Percentiles rank a stretch among this genome's conserved stretches.
phyloP scores from a whole-genome alignment of 2,329 filamentous ascomycete species.

The Colletotrichum acutatum region DNA sequence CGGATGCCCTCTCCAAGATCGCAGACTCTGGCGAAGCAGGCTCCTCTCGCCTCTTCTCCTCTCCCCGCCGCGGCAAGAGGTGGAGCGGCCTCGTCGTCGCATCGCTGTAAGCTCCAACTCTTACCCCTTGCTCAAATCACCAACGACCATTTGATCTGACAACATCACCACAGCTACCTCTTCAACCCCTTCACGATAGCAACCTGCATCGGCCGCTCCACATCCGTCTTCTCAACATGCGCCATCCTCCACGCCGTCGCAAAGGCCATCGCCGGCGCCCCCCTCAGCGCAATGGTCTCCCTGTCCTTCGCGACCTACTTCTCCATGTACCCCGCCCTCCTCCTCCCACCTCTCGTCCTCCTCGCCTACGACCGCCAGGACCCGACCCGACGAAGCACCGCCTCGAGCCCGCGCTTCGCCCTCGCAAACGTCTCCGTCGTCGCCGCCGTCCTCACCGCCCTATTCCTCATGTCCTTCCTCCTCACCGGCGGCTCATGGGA shows the following conservation, averaged over 20 bases:
- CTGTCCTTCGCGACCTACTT: constrained; percentile 90
- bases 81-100: constrained; percentile 83
- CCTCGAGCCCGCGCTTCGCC: constrained; percentile 60
- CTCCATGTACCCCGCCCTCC: constrained; percentile 88
- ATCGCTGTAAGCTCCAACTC: constrained; percentile 71
- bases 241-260: constrained; percentile 87
- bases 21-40: constrained; percentile 84
- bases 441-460: constrained; percentile 62
- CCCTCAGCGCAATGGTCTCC: constrained; percentile 82
- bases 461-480: constrained; percentile 78
- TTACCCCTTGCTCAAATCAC: neutral
- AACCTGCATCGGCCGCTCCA: constrained; percentile 90
- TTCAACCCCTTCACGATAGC: constrained; percentile 96
- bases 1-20: constrained; percentile 81
- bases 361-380: constrained; percentile 79
- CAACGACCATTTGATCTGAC: constrained; percentile 78
- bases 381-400: constrained; percentile 47
- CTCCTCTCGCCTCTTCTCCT: constrained; percentile 80
- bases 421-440: constrained; percentile 64
- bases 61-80: constrained; percentile 77
- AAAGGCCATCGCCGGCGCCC: constrained; percentile 80
- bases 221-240: constrained; percentile 87
- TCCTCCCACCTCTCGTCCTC: constrained; percentile 84
- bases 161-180: constrained; percentile 75
- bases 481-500: constrained; percentile 85